Evolutionary conservation across 2,329 filamentous ascomycete species (phyloP), one percentile per base, ranked within the genome.

Genomic region (Colletotrichum nymphaeae): DNA sequence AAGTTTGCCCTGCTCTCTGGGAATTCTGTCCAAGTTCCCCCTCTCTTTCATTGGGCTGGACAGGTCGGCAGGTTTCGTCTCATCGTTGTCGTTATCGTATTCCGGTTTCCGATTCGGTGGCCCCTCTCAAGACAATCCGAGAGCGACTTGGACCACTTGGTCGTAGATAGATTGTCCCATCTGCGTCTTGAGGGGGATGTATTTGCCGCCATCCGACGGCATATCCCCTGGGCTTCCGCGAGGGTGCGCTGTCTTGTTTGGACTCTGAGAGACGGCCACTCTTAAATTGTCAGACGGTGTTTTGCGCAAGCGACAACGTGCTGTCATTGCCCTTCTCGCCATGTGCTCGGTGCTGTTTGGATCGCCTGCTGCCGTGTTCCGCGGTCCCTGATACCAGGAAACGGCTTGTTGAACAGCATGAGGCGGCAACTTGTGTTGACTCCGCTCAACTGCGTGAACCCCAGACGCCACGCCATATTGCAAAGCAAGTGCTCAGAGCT

Each of bases 401-500:
- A 35, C 35, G 64, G 30, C 22, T 49, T 55, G 24, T 64, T 22
- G 2, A 12, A 14, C 24, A 26, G 32, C 66, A 22, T 26, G 59
- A 65, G 70, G 57, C 69, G 52, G 32, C 16, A 22, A 3, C 24
- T 60, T 32, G 30, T 8, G 26, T 49, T 60, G 55, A 42, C 70
- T 14, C 66, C 60, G 64, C 70, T 53, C 14, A 11, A 14, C 26
- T 53, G 69, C 35, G 63, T 59, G 55, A 37, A 30, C 22, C 55
- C 42, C 24, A 37, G 3, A 35, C 6, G 53, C 59, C n/a, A 52
- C 66, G 59, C 60, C 66, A 49, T 69, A n/a, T 64, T 69, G 70
- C 70, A 53, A 72, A 55, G 66, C 37, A 42, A 64, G 42, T 73
- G 70, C 70, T 56, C 59, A 56, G 32, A 73, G 55, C 60, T 60